Evolutionary conservation across 805 yeast genomes (phyloP).

Genomic region (Candida fluviatilis): DNA sequence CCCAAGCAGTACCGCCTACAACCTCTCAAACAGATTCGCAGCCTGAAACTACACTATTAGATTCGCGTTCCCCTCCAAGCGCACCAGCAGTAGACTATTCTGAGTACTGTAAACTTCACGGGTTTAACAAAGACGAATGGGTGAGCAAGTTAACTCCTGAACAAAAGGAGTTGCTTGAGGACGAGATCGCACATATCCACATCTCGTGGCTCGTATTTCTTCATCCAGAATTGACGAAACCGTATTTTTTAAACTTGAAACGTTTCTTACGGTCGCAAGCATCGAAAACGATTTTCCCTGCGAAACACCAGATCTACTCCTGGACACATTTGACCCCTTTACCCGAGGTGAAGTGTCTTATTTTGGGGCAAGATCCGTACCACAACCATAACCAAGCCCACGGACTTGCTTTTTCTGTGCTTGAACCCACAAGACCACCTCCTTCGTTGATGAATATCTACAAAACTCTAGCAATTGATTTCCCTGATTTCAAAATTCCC

Average conservation of each 20-base stretch:
- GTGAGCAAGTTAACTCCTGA: constrained; percentile 43
- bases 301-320: constrained; percentile 70
- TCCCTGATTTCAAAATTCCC: constrained; percentile 65
- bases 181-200: constrained; percentile 71
- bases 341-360: constrained; percentile 64
- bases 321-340: constrained; percentile 89
- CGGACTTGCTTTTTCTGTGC: constrained; percentile 91
- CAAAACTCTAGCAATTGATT: constrained; percentile 62
- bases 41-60: too few relatives aligned
- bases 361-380: constrained; percentile 96
- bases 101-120: constrained; percentile 12
- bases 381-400: constrained; percentile 93
- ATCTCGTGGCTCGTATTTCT: constrained; percentile 74
- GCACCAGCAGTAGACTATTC: constrained; percentile 3
- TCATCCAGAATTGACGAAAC: constrained; percentile 71
- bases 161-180: constrained; percentile 46
- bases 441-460: constrained; percentile 88
- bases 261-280: constrained; percentile 51
- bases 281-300: constrained; percentile 69
- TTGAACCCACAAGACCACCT: constrained; percentile 71
- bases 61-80: background rate
- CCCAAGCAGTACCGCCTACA: too few relatives aligned
- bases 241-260: constrained; percentile 76
- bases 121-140: constrained; percentile 54
- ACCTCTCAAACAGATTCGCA: too few relatives aligned